These are phyloP conservation scores for Erigeron canadensis DNA, from an alignment of 129 eudicot genomes.

Conservation along the genomic window DNA sequence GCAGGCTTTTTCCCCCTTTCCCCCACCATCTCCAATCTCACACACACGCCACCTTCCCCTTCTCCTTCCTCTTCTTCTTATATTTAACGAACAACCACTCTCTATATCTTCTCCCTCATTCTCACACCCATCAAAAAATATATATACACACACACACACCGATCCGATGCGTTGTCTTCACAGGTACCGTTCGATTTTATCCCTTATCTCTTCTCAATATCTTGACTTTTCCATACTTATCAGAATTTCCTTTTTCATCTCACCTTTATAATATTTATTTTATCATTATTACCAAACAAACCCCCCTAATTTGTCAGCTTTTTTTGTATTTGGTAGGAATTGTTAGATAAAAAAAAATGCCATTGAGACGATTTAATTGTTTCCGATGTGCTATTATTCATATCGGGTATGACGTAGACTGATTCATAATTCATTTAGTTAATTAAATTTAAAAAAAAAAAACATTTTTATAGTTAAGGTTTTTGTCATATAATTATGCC, in stretches of 20 bases:
- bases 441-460: not conserved
- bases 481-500: constrained; percentile 32
- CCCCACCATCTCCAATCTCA: constrained; percentile 35
- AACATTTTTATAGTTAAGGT: no score
- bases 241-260: constrained; percentile 21
- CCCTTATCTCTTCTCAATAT: constrained; percentile 47
- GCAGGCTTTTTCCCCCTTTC: constrained; percentile 28
- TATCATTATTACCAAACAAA: no score
- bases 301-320: not conserved
- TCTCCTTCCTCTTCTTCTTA: constrained; percentile 4
- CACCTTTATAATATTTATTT: not conserved
- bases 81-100: not conserved
- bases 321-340: not conserved
- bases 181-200: constrained; percentile 53
- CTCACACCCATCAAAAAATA: not conserved
- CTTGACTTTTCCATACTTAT: constrained; percentile 39
- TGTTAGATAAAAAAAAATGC: constrained; percentile 19
- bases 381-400: constrained; percentile 39
- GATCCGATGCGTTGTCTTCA: constrained; percentile 63
- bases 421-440: not conserved
- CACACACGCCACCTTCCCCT: constrained; percentile 7
- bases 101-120: not conserved
- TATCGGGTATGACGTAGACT: constrained; percentile 41
- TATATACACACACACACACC: not conserved
- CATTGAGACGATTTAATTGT: constrained; percentile 36